Evolutionary conservation across 208 protist species (phyloP), one percentile per base, ranked within the genome.

Genomic region (Leishmania aethiopica): DNA sequence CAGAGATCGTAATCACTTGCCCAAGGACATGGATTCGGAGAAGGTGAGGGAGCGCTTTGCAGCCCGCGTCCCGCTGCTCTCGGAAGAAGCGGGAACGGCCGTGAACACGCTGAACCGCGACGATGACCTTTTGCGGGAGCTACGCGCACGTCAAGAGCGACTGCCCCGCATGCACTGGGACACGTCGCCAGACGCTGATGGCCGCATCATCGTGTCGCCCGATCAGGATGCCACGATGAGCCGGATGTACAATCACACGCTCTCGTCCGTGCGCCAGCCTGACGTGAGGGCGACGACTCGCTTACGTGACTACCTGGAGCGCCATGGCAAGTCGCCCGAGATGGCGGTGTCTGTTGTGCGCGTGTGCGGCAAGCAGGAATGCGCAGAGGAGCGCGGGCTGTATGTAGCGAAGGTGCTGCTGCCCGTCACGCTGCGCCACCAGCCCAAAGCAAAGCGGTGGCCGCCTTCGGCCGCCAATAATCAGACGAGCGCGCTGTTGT

Each of bases 281-380:
- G 95, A 98, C 72, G 71, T 49, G 15, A 84, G 87, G 69, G 89
- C 87, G 10, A 62, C 86, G 28, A 67, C 85, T 37, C 90, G 95
- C 3, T 81, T 97, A 22, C 83, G 85, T 4, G 95, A 98, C 86
- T 98, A 96, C 82, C 78, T 98, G n/a, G 93, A 98, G 84, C 92
- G 95, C 1, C 89, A 98, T 81, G 95, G 95, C 59, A 96, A 94
- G 80, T 67, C 83, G 17, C 69, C 91, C 7, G 89, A 94, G 15
- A 81, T 71, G 47, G 47, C 67, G 51, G 79, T 73, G 6, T 79
- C 47, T 37, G 69, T 80, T 13, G 57, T 69, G 32, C 75, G 77
- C 25, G 79, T 84, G 35, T 35, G 11, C 13, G 37, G 40, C 32
- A 28, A 62, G 0, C 45, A 7, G 19, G 51, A 59, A 77, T 15